Evolutionary conservation across 2,329 filamentous ascomycete genomes (phyloP).

Genomic region (Cercospora zeae-maydis): DNA sequence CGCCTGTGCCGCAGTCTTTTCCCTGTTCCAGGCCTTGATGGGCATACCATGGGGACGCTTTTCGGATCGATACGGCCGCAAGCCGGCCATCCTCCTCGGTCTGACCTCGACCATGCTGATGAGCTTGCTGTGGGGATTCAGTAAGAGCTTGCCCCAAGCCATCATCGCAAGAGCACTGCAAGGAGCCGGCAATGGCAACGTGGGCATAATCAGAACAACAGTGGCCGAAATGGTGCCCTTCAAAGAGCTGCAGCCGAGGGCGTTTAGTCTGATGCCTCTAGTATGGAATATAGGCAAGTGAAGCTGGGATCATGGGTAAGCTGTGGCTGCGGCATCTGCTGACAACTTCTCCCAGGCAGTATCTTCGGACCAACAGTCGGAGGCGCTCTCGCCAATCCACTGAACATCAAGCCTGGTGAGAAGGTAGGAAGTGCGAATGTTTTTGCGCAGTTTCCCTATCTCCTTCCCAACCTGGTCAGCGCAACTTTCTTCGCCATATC

Average conservation of each 20-base stretch:
- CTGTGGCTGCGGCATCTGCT: not conserved
- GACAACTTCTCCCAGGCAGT: constrained; percentile 45
- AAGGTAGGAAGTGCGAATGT: constrained; percentile 52
- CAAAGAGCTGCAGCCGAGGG: constrained; percentile 77
- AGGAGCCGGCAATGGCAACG: constrained; percentile 81
- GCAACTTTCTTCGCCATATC: constrained; percentile 75
- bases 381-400: constrained; percentile 78
- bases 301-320: not conserved
- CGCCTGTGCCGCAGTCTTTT: constrained; percentile 79
- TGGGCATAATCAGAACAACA: constrained; percentile 73
- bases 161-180: constrained; percentile 73
- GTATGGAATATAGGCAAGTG: constrained; percentile 68
- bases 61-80: constrained; percentile 76
- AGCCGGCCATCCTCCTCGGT: constrained; percentile 72
- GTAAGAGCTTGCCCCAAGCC: constrained; percentile 73
- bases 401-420: constrained; percentile 63
- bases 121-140: constrained; percentile 79
- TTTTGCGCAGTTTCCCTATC: constrained; percentile 74
- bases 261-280: constrained; percentile 90
- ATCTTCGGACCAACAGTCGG: constrained; percentile 87
- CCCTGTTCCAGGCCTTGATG: constrained; percentile 76
- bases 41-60: constrained; percentile 83
- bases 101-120: constrained; percentile 75
- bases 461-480: constrained; percentile 76
- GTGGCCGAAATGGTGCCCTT: constrained; percentile 90